Percentiles rank a stretch among this genome's conserved stretches.
Evolutionary conservation across 331 rosid genomes (phyloP).

Genomic region (Quercus phellos): DNA sequence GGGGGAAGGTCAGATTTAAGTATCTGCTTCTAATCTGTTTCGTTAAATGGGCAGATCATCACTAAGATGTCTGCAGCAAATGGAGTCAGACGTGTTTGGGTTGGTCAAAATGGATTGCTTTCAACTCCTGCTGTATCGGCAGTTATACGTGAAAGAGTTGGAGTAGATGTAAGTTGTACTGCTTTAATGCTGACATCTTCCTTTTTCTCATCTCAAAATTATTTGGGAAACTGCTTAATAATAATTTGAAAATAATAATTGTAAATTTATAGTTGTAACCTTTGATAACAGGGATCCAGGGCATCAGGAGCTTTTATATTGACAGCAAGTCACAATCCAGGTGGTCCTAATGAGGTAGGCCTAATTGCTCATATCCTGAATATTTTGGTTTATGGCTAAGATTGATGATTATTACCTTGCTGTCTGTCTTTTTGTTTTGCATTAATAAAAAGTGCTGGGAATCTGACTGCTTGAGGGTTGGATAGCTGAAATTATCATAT

Average conservation of each 20-base stretch:
- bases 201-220: not conserved
- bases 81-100: conserved; percentile 89
- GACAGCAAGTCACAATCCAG: conserved; percentile 99
- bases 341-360: conserved; percentile 86
- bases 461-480: not conserved
- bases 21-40: not conserved
- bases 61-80: conserved; percentile 90
- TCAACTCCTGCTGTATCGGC: conserved; percentile 99
- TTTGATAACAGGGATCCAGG: conserved; percentile 66
- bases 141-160: conserved; percentile 91
- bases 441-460: not conserved
- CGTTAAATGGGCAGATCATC: conserved; percentile 57
- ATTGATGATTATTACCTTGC: not conserved
- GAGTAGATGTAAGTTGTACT: conserved; percentile 63
- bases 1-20: too few species aligned
- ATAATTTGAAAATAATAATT: not conserved
- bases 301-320: conserved; percentile 93
- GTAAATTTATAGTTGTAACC: conserved; percentile 1
- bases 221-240: not conserved
- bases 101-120: conserved; percentile 93
- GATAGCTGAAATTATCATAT: not conserved
- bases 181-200: conserved; percentile 1
- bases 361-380: not conserved
- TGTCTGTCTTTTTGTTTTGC: not conserved
- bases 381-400: not conserved